Evolutionary conservation across 805 yeast genomes (phyloP), one percentile per base, ranked within the genome.

Genomic region (Lachancea lanzarotensis): DNA sequence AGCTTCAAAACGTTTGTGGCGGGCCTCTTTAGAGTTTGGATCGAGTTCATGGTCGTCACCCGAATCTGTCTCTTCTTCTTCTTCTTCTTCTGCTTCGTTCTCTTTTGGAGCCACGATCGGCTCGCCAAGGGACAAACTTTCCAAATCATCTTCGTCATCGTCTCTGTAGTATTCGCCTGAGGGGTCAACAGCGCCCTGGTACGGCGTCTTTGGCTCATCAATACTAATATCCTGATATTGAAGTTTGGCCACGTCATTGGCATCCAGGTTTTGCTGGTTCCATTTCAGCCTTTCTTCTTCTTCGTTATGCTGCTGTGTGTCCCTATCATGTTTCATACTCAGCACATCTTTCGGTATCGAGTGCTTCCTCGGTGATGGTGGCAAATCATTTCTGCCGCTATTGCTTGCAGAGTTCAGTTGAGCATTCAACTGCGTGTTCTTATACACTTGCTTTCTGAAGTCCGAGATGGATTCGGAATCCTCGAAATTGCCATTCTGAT

Each of bases 171-270:
- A 84, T 55, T 89, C 95, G 27, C 86, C 87, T 43, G 76, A 72
- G 0, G 93, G 90, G 56, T 84, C 81, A 22, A 86, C 83, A 0
- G 95, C 95, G 10, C 93, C 95, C 60, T 86, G 95, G 57, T 84
- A 90, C 4, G 97, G 97, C 1, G 97, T 90, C 70, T 90, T 90
- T 18, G 97, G 97, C 62, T 90, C 97, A 58, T 87, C 95, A 36
- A 90, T 87, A 46, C 61, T 64, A 36, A 70, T 62, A 46, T 70
- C 71, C 40, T 67, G 70, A 35, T 60, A 62, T 53, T 83, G 86
- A 60, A 78, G 84, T 59, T 89, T 95, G 3, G 86, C 75, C n/a
- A 76, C 62, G 41, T 74, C 75, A 46, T 72, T 72, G 42, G 75
- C 76, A 42, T 74, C 76, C 43, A 90, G 64, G 56, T 90, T 90